phyloP scores from a whole-genome alignment of 2,329 filamentous ascomycete species.

The Bipolaris cookei region DNA sequence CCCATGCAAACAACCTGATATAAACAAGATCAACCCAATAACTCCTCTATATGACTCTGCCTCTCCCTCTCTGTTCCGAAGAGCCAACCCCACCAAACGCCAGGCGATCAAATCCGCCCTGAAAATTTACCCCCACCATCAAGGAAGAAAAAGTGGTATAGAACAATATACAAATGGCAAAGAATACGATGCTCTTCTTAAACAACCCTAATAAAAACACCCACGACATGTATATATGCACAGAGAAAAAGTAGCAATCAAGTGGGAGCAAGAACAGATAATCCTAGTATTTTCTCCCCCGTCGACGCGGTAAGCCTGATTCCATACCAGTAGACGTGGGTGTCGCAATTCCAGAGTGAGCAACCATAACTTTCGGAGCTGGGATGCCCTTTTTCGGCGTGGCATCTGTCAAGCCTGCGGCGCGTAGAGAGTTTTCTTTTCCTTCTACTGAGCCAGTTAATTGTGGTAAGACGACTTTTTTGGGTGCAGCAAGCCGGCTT shows the following conservation, averaged over 20 bases:
- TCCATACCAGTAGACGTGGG: constrained; percentile 17
- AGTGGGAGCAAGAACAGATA: background rate
- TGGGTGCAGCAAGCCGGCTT: constrained; percentile 43
- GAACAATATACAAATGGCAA: background rate
- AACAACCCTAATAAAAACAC: background rate
- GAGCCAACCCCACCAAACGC: background rate
- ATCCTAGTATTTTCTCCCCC: constrained; percentile 31
- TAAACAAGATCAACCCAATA: background rate
- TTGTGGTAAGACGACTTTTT: constrained; percentile 43
- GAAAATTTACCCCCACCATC: too few relatives aligned
- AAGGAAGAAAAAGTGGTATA: background rate
- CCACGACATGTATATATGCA: background rate
- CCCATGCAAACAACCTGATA: background rate
- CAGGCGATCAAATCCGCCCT: background rate
- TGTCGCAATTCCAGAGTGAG: constrained; percentile 13
- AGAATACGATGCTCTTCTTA: too few relatives aligned
- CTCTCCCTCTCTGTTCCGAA: background rate
- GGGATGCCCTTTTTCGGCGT: constrained; percentile 43
- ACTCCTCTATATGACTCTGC: background rate
- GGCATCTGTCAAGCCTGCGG: constrained; percentile 19
- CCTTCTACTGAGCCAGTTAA: constrained; percentile 27
- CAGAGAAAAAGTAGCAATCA: background rate
- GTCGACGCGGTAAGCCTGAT: constrained; percentile 40
- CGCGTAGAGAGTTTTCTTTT: constrained; percentile 21
- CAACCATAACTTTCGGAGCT: constrained; percentile 27